Conservation (phyloP, 78 protist species). For the Cyanophora paradoxa region DNA sequence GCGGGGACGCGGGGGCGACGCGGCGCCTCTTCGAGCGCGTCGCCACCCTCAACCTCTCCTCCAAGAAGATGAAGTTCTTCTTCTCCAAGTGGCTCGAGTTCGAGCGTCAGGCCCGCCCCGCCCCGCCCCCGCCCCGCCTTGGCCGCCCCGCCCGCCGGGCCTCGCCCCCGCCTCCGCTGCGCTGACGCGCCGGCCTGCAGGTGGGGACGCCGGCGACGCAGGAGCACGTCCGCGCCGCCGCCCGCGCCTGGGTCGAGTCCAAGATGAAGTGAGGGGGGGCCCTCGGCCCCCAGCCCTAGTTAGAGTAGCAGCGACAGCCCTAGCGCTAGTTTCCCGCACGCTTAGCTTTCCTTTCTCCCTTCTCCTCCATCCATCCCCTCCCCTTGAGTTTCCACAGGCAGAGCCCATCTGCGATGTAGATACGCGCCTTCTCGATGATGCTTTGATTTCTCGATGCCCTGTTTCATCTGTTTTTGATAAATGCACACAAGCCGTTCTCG, state of each 20-base stretch:
- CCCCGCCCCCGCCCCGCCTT: neutral
- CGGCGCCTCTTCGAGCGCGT: conserved; percentile 72
- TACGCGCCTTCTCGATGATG: too few relatives aligned
- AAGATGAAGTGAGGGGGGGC: too few relatives aligned
- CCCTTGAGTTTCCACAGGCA: neutral
- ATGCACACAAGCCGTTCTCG: too few relatives aligned
- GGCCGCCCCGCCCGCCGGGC: neutral
- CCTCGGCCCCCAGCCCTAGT: neutral
- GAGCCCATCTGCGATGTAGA: too few relatives aligned
- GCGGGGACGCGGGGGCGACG: conserved; percentile 5
- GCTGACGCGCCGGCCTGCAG: conserved; percentile 59
- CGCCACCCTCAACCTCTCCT: conserved; percentile 46
- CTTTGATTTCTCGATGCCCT: too few relatives aligned
- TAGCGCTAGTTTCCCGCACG: neutral
- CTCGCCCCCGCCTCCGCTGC: too few relatives aligned
- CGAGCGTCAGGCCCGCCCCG: neutral
- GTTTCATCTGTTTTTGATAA: too few relatives aligned
- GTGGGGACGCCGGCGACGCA: conserved; percentile 42
- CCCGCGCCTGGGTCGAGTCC: conserved; percentile 58
- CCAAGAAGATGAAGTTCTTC: conserved; percentile 78
- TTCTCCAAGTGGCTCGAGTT: conserved; percentile 44
- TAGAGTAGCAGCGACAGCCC: neutral
- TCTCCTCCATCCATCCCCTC: neutral
- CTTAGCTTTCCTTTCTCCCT: neutral
- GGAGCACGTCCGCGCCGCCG: conserved; percentile 52